A percentile compares a stretch with the other conserved stretches of the same genome.
Evolutionary conservation across 768 basidiomycete genomes (phyloP).

Genomic region (Amanita rubescens): DNA sequence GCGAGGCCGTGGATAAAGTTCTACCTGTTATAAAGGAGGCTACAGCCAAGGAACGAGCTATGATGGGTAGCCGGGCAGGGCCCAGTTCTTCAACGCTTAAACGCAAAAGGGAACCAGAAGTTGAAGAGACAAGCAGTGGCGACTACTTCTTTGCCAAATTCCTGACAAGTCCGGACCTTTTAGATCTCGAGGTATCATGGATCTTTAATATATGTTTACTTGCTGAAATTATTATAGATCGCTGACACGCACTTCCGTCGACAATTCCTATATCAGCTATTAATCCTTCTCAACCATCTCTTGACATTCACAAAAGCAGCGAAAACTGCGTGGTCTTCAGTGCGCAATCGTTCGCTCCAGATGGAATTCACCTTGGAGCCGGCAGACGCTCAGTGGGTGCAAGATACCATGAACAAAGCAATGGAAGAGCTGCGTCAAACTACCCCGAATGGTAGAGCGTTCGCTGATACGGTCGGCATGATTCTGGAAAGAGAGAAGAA

Average conservation of each 20-base stretch:
- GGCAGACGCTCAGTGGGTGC: constrained; percentile 67
- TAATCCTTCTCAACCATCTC: constrained; percentile 72
- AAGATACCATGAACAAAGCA: constrained; percentile 55
- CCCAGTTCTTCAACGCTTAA: constrained; percentile 38
- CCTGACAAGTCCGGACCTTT: constrained; percentile 77
- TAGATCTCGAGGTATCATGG: constrained; percentile 70
- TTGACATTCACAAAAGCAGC: constrained; percentile 63
- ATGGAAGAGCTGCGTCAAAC: constrained; percentile 63
- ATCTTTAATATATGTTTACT: neutral
- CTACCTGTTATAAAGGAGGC: constrained; percentile 79
- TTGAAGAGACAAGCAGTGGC: constrained; percentile 44
- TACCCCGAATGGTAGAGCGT: constrained; percentile 67
- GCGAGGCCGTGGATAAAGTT: constrained; percentile 61
- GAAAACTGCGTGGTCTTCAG: constrained; percentile 52
- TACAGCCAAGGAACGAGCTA: constrained; percentile 79
- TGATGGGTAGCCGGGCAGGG: constrained; percentile 69
- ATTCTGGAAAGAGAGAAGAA: constrained; percentile 82
- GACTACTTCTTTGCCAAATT: constrained; percentile 95
- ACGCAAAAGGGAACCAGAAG: constrained; percentile 57
- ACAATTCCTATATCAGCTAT: constrained; percentile 81
- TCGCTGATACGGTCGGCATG: constrained; percentile 63
- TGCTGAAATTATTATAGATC: constrained; percentile 40
- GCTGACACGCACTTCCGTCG: constrained; percentile 91
- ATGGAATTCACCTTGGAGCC: constrained; percentile 75
- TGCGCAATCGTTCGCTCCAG: constrained; percentile 72